A percentile compares a stretch with the other conserved stretches of the same genome.
These are phyloP conservation scores for Avicennia marina DNA, from an alignment of 257 asterid genomes.

Conservation along the genomic window DNA sequence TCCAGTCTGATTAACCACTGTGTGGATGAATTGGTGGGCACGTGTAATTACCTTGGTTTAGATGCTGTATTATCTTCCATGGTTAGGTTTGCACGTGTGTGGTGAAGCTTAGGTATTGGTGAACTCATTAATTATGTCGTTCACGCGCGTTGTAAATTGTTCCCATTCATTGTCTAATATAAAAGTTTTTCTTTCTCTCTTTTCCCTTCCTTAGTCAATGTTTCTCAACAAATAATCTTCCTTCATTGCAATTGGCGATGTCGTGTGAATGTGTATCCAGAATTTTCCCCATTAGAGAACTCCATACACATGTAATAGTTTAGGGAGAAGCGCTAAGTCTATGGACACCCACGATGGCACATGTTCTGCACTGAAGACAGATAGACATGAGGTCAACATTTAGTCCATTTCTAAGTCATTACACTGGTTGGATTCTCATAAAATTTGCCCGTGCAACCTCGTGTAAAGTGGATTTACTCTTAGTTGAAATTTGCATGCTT, in stretches of 20 bases:
- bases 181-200: too few species aligned
- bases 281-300: too few species aligned
- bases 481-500: slow-evolving; percentile 17
- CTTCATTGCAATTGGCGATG: background rate
- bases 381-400: background rate
- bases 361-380: too few species aligned
- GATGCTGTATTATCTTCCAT: background rate
- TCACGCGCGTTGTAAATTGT: background rate
- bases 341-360: too few species aligned
- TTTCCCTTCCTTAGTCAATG: too few species aligned
- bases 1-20: background rate
- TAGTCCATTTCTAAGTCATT: slow-evolving; percentile 5
- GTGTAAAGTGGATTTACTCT: slow-evolving; percentile 8
- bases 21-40: slow-evolving; percentile 5
- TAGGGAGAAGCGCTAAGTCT: too few species aligned
- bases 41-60: background rate
- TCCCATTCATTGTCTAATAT: background rate
- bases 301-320: too few species aligned
- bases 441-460: slow-evolving; percentile 13
- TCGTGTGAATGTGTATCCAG: too few species aligned
- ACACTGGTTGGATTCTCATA: slow-evolving; percentile 8
- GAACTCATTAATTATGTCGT: too few species aligned
- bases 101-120: too few species aligned
- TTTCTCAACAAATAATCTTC: too few species aligned
- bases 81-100: too few species aligned